Percentiles rank a stretch among this genome's conserved stretches.
phyloP scores from a whole-genome alignment of 1,284 basidiomycete genomes.

The Sanghuangporus baumii region DNA sequence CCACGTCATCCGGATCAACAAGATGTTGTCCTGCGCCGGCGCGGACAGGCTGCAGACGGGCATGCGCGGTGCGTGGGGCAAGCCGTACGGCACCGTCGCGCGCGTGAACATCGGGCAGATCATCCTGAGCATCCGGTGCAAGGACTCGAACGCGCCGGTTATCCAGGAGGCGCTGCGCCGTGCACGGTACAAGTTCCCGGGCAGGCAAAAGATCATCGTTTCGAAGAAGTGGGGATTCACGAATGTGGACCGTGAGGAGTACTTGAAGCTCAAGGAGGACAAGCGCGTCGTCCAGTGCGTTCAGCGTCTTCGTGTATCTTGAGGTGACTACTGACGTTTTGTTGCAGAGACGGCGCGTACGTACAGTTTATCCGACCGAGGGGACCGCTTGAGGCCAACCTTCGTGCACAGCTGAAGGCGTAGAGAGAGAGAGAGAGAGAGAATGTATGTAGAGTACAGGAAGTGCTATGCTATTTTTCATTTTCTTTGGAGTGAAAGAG shows the following conservation, averaged over 20 bases:
- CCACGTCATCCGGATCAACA: conserved; percentile 99
- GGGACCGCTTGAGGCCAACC: conserved; percentile 80
- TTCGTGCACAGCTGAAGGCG: conserved; percentile 78
- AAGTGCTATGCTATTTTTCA: conserved; percentile 2
- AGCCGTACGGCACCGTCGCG: conserved; percentile 94
- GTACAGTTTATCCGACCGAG: conserved; percentile 88
- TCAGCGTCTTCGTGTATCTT: conserved; percentile 1
- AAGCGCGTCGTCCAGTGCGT: conserved; percentile 84
- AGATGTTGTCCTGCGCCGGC: conserved; percentile 99
- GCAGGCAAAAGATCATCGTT: conserved; percentile 98
- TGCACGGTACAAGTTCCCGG: conserved; percentile 99
- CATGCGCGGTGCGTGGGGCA: conserved; percentile 99
- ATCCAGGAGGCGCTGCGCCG: conserved; percentile 96
- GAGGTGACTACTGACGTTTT: background rate
- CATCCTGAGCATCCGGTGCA: conserved; percentile 92
- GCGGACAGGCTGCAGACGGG: conserved; percentile 98
- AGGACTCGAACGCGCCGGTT: conserved; percentile 83
- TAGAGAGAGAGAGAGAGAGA: conserved; percentile 22
- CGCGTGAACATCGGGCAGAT: conserved; percentile 98
- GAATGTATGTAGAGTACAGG: conserved; percentile 10
- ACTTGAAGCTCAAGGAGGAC: conserved; percentile 83
- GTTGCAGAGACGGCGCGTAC: conserved; percentile 72
- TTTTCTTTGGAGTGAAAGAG: background rate
- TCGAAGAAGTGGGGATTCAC: conserved; percentile 99
- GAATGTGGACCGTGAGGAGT: conserved; percentile 88